Percentiles rank a stretch among this genome's conserved stretches.
Evolutionary conservation across 371 early-diverging fungal genomes (phyloP).

Genomic region (Nematocida minor): DNA sequence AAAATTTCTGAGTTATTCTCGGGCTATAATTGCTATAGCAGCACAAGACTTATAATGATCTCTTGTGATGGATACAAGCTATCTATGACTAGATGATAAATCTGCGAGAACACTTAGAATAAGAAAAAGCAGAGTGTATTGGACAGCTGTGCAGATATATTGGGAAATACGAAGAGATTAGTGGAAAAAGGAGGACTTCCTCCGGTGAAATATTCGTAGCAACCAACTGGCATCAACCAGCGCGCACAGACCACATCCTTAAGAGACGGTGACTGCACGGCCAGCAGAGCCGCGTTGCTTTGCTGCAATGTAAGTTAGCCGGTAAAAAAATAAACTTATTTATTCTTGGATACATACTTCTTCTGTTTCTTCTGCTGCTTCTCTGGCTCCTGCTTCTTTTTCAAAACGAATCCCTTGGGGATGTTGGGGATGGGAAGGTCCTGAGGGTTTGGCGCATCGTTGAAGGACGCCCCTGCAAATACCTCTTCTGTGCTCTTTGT

Average conservation of each 20-base stretch:
- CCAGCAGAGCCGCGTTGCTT: conserved; percentile 6
- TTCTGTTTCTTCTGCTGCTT: neutral
- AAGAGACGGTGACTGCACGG: neutral
- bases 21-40: too few species aligned
- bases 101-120: too few species aligned
- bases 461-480: conserved; percentile 7
- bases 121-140: too few species aligned
- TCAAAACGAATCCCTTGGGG: neutral
- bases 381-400: neutral
- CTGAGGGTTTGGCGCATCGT: neutral
- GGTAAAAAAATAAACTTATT: conserved; percentile 25
- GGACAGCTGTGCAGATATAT: too few species aligned
- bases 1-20: too few species aligned
- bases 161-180: too few species aligned
- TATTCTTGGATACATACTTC: conserved; percentile 1
- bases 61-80: too few species aligned
- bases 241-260: neutral
- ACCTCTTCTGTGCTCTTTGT: neutral
- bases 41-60: too few species aligned
- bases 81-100: too few species aligned
- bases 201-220: conserved; percentile 31
- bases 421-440: neutral
- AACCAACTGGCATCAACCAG: neutral
- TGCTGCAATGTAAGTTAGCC: conserved; percentile 38
- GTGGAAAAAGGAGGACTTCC: conserved; percentile 21